A percentile compares a stretch with the other conserved stretches of the same genome.
phyloP scores from a whole-genome alignment of 805 yeast genomes.

The Candida sanyiensis region DNA sequence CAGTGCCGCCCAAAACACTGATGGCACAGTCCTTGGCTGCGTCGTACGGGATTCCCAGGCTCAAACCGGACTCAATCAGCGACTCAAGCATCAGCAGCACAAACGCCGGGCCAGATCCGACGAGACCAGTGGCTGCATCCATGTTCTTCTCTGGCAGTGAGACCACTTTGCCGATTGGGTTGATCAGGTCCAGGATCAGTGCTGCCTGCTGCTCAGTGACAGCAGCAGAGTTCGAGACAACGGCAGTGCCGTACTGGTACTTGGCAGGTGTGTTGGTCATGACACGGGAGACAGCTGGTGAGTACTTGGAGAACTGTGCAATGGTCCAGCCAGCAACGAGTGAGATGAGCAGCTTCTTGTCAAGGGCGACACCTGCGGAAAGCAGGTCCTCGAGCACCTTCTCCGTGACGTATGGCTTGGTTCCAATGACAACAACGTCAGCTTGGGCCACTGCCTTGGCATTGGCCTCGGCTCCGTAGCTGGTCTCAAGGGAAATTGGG shows the following conservation, averaged over 20 bases:
- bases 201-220: constrained; percentile 41
- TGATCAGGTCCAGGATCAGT: constrained; percentile 43
- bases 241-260: constrained; percentile 91
- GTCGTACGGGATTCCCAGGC: constrained; percentile 87
- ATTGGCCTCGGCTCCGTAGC: constrained; percentile 44
- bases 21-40: constrained; percentile 84
- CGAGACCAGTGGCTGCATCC: constrained; percentile 93
- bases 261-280: constrained; percentile 98
- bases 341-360: constrained; percentile 62
- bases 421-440: constrained; percentile 71
- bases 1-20: constrained; percentile 91
- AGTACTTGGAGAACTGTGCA: constrained; percentile 49
- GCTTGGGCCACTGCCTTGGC: constrained; percentile 55
- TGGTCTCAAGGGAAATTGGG: constrained; percentile 45
- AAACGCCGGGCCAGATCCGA: constrained; percentile 97
- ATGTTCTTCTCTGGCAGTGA: constrained; percentile 83
- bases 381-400: constrained; percentile 48
- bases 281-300: constrained; percentile 70
- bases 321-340: constrained; percentile 92
- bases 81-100: constrained; percentile 86
- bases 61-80: constrained; percentile 87
- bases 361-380: constrained; percentile 31
- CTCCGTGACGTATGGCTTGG: constrained; percentile 80
- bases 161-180: constrained; percentile 60
- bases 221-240: constrained; percentile 63